Conservation (phyloP, 2,329 filamentous ascomycete species). For the Colletotrichum acutatum region DNA sequence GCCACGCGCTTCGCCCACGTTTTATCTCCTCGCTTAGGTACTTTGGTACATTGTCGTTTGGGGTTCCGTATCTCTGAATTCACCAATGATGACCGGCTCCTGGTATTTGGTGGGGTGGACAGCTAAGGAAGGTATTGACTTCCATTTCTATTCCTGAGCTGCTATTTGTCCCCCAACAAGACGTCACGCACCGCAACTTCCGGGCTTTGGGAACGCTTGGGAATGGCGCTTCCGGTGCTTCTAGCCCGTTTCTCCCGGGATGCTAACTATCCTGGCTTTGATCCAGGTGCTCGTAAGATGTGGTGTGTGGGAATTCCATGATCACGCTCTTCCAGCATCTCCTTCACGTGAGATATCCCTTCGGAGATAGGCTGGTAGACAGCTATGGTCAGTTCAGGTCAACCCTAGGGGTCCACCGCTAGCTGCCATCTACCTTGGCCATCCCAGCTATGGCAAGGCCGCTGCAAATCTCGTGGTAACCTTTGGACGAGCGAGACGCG, state of each 20-base stretch:
- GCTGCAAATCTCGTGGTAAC: conserved; percentile 34
- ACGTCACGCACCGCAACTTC: conserved; percentile 14
- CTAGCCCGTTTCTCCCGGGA: not conserved
- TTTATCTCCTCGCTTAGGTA: not conserved
- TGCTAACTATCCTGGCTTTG: not conserved
- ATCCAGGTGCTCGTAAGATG: not conserved
- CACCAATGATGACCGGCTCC: conserved; percentile 9
- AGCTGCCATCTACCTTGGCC: conserved; percentile 6
- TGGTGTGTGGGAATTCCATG: not conserved
- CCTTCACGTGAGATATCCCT: not conserved
- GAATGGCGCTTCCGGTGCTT: not conserved
- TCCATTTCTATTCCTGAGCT: not conserved
- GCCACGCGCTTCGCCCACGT: conserved; percentile 1
- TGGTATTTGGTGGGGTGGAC: conserved; percentile 21
- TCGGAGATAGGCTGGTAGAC: not conserved
- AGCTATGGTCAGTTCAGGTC: not conserved
- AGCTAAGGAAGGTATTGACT: no score
- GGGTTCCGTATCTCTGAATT: not conserved
- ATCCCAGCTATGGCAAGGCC: conserved; percentile 27
- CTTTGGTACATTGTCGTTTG: not conserved
- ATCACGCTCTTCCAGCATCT: not conserved
- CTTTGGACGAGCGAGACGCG: conserved; percentile 1
- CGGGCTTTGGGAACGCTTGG: not conserved
- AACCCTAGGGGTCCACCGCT: conserved; percentile 20
- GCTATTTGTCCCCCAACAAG: conserved; percentile 2